phyloP scores from a whole-genome alignment of 257 asterid genomes.

The Thymus mandschuricus region DNA sequence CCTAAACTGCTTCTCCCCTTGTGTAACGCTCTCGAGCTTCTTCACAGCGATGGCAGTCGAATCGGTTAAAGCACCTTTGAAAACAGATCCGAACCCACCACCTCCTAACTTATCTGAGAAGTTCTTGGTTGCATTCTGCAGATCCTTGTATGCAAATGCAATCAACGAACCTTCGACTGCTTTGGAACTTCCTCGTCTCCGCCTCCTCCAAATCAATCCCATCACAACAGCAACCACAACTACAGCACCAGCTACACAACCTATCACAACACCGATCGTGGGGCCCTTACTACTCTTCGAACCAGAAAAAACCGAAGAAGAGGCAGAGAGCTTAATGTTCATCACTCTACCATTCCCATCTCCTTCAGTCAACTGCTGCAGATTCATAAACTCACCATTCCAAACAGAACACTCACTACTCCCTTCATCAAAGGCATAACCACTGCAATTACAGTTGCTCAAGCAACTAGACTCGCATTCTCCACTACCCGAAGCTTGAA shows the following conservation, averaged over 20 bases:
- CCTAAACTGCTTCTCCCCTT: constrained; percentile 56
- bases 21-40: constrained; percentile 51
- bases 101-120: constrained; percentile 53
- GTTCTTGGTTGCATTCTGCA: constrained; percentile 51
- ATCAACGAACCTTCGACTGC: constrained; percentile 42
- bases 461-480: constrained; percentile 49
- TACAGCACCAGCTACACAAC: constrained; percentile 34
- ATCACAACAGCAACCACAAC: constrained; percentile 26
- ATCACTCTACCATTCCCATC: constrained; percentile 39
- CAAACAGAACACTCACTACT: constrained; percentile 37
- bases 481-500: constrained; percentile 24
- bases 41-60: constrained; percentile 49
- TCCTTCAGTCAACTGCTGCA: constrained; percentile 43
- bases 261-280: constrained; percentile 33
- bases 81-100: constrained; percentile 62
- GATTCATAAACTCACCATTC: constrained; percentile 43
- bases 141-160: constrained; percentile 46
- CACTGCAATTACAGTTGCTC: constrained; percentile 50
- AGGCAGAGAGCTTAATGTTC: constrained; percentile 42
- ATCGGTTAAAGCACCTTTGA: constrained; percentile 45
- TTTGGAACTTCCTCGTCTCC: constrained; percentile 32
- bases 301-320: constrained; percentile 37
- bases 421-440: constrained; percentile 40
- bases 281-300: constrained; percentile 33
- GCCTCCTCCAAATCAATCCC: constrained; percentile 31